phyloP scores from a whole-genome alignment of 306 rosid species.

The Quercus engelmannii region DNA sequence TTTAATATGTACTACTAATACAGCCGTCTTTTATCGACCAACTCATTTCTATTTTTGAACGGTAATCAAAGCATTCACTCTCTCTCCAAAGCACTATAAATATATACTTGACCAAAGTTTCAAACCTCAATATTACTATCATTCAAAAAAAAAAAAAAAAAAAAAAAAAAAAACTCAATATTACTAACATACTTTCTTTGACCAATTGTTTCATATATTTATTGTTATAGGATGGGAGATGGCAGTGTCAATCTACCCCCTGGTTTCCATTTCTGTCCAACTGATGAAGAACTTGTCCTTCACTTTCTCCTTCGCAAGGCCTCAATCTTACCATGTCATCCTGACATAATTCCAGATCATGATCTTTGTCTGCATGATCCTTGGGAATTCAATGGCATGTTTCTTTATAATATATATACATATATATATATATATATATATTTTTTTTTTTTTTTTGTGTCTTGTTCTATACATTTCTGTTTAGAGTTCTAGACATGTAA shows the following conservation, averaged over 20 bases:
- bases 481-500: background rate
- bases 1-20: background rate
- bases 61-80: background rate
- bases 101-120: constrained; percentile 7
- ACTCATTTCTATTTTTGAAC: constrained; percentile 24
- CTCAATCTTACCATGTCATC: constrained; percentile 34
- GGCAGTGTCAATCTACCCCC: constrained; percentile 46
- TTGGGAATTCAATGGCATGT: constrained; percentile 37
- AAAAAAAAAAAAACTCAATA: background rate
- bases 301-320: constrained; percentile 43
- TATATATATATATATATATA: too few species aligned
- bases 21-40: background rate
- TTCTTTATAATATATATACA: background rate
- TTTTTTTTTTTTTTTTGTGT: background rate
- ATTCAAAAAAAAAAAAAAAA: too few species aligned
- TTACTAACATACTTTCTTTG: background rate
- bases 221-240: constrained; percentile 15
- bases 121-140: constrained; percentile 3
- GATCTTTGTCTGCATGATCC: constrained; percentile 36
- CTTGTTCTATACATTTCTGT: background rate
- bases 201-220: background rate
- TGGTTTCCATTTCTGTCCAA: constrained; percentile 52
- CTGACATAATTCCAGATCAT: constrained; percentile 49
- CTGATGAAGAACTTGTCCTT: constrained; percentile 49
- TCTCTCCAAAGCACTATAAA: constrained; percentile 5